A percentile compares a stretch with the other conserved stretches of the same genome.
phyloP scores from a whole-genome alignment of 768 basidiomycete genomes.

The Tricholoma furcatifolium region DNA sequence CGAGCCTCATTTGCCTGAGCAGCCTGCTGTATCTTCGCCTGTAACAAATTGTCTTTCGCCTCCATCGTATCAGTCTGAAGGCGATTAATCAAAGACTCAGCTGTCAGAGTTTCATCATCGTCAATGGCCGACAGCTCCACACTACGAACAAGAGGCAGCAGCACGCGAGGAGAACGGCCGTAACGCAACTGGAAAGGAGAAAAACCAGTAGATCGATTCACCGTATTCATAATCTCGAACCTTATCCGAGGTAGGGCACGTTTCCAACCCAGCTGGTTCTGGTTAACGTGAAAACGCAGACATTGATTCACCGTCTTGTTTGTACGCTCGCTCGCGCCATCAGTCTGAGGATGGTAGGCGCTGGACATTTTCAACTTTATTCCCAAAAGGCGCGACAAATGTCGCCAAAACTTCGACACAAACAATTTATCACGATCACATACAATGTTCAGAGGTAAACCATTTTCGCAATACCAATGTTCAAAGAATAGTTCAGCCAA shows the following conservation, averaged over 20 bases:
- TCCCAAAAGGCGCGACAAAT: slow-evolving; percentile 17
- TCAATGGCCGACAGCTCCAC: neutral
- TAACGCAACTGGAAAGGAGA: slow-evolving; percentile 24
- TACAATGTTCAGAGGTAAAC: slow-evolving; percentile 24
- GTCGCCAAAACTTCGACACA: slow-evolving; percentile 29
- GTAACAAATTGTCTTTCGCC: slow-evolving; percentile 16
- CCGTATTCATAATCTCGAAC: slow-evolving; percentile 30
- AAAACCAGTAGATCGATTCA: slow-evolving; percentile 27
- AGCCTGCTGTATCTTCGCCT: slow-evolving; percentile 22
- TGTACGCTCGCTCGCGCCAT: slow-evolving; percentile 28
- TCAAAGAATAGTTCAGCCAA: slow-evolving; percentile 26
- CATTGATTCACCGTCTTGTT: slow-evolving; percentile 27
- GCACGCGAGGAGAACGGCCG: slow-evolving; percentile 18
- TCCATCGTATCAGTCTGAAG: neutral
- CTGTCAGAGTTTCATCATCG: neutral
- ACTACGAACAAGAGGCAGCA: slow-evolving; percentile 18
- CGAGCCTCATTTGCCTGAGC: slow-evolving; percentile 14
- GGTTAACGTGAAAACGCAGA: slow-evolving; percentile 21
- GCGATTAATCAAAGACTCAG: neutral
- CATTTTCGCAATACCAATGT: slow-evolving; percentile 34
- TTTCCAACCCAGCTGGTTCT: slow-evolving; percentile 30
- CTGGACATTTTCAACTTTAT: slow-evolving; percentile 29
- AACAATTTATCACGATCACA: slow-evolving; percentile 23
- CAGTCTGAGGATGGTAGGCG: slow-evolving; percentile 33
- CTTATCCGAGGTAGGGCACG: slow-evolving; percentile 18